These are phyloP conservation scores for Citrus medica DNA, from an alignment of 345 rosid genomes.

Conservation along the genomic window DNA sequence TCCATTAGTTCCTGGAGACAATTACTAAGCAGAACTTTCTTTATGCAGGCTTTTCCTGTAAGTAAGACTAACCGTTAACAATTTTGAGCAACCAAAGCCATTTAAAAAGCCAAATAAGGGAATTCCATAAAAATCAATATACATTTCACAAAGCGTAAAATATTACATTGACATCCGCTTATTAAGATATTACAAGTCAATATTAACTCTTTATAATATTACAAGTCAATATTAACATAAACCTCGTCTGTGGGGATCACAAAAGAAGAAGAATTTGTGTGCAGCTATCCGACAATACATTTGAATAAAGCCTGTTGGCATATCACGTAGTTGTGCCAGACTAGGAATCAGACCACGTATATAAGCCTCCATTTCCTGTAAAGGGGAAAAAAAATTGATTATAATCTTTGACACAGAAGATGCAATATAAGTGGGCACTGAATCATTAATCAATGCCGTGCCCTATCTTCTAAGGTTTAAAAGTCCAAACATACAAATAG, in stretches of 20 bases:
- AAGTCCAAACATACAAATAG: background rate
- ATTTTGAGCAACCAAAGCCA: slow-evolving; percentile 2
- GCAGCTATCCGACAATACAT: slow-evolving; percentile 98
- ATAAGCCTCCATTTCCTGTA: slow-evolving; percentile 95
- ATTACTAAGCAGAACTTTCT: slow-evolving; percentile 91
- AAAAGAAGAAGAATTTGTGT: slow-evolving; percentile 97
- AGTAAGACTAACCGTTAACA: slow-evolving; percentile 11
- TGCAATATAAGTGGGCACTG: slow-evolving; percentile 2
- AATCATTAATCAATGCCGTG: background rate
- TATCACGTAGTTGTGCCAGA: slow-evolving; percentile 90
- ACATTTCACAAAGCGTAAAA: background rate
- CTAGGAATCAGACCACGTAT: slow-evolving; percentile 94
- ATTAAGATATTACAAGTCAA: background rate
- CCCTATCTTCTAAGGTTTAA: background rate
- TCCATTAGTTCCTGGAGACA: slow-evolving; percentile 99
- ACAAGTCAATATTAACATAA: slow-evolving; percentile 7
- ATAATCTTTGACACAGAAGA: background rate
- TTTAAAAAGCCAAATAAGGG: background rate
- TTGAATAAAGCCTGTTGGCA: slow-evolving; percentile 78
- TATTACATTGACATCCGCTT: background rate
- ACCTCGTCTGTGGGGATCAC: slow-evolving; percentile 99
- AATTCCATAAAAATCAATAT: background rate
- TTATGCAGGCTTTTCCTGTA: slow-evolving; percentile 95
- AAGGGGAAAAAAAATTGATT: slow-evolving; percentile 14
- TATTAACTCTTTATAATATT: background rate